Conservation (phyloP, 2,329 filamentous ascomycete species). For the Xylariales sp. region DNA sequence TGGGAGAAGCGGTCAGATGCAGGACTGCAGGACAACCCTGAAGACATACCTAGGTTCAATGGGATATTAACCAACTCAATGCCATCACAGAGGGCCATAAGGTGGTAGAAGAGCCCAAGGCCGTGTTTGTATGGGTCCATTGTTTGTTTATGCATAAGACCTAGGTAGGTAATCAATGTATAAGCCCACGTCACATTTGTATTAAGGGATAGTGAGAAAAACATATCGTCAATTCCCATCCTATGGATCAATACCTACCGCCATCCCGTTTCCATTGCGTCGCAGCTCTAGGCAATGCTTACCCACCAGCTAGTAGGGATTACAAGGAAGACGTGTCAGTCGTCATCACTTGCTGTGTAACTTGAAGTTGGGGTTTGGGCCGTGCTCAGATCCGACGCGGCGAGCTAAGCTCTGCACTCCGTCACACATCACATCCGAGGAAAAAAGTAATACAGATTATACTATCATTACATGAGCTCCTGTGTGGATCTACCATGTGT, state of each 20-base stretch:
- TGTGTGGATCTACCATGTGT: neutral
- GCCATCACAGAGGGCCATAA: neutral
- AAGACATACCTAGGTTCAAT: neutral
- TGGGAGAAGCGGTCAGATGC: neutral
- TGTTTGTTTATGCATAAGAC: neutral
- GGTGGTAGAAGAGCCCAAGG: neutral
- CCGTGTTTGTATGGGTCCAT: neutral
- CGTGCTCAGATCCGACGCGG: neutral
- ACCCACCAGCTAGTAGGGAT: neutral
- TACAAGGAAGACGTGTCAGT: neutral
- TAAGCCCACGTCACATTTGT: neutral
- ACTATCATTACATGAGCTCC: neutral
- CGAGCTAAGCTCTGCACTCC: neutral
- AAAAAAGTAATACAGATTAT: neutral
- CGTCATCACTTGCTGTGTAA: constrained; percentile 2
- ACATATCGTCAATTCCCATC: neutral
- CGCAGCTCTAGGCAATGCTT: too few relatives aligned
- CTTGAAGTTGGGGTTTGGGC: neutral
- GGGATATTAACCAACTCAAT: too few relatives aligned
- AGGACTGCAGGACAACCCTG: neutral
- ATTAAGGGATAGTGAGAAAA: neutral
- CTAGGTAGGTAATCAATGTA: neutral
- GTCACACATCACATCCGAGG: neutral
- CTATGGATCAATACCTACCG: neutral
- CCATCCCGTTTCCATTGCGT: too few relatives aligned